Evolutionary conservation across 2,329 filamentous ascomycete species (phyloP).

Genomic region (Nemania serpens): DNA sequence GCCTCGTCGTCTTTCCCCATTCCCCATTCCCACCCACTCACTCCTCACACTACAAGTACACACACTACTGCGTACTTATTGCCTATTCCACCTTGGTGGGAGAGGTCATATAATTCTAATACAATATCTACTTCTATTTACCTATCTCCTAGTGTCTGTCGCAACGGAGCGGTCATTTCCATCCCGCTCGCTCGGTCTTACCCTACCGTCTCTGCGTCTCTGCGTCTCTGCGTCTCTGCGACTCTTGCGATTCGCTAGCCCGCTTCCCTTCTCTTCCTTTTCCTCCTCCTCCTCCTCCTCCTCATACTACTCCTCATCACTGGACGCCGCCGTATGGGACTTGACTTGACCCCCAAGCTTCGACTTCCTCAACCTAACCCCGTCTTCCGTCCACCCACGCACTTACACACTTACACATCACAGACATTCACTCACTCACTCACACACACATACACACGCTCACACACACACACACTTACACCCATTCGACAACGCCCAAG

Average conservation of each 20-base stretch:
- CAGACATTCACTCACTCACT: neutral
- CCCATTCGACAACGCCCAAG: neutral
- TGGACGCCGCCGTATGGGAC: constrained; percentile 1
- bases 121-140: no score
- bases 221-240: neutral
- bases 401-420: neutral
- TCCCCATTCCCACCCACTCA: neutral
- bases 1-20: constrained; percentile 28
- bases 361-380: constrained; percentile 9
- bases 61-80: constrained; percentile 13
- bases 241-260: neutral
- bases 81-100: constrained; percentile 19
- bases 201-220: constrained; percentile 7
- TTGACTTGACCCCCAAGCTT: constrained; percentile 21
- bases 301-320: constrained; percentile 1
- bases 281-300: neutral
- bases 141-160: constrained; percentile 9
- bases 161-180: constrained; percentile 12
- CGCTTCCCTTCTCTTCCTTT: constrained; percentile 13
- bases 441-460: no score
- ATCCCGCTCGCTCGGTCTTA: constrained; percentile 20
- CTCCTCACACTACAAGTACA: neutral
- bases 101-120: constrained; percentile 21
- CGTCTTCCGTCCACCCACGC: constrained; percentile 1
- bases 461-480: neutral